Evolutionary conservation across 345 rosid species (phyloP), one percentile per base, ranked within the genome.

Genomic region (Linum usitatissimum): DNA sequence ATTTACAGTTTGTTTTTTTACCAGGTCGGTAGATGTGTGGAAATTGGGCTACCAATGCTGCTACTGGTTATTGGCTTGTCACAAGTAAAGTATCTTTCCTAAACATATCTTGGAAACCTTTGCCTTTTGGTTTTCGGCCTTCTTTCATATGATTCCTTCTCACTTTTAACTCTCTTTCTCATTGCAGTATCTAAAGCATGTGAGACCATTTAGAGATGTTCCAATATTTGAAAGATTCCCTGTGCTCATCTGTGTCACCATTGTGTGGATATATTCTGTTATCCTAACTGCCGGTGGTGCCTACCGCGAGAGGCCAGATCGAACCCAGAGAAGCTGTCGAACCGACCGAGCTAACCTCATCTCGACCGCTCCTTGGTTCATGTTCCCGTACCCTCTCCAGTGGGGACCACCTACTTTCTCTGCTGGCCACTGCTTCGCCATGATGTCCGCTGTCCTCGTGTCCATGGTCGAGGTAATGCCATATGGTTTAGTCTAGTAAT

Each of bases 321-420:
- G 7, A 53, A 73, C 76, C 55, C 76, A 73, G 53, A 17, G 7
- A 14, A 73, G 72, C 64, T 73, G 76, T 62, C 69, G 76, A 20
- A 73, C 76, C 20, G 76, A 73, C 63, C 68, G 64, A 65, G 72
- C 72, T 18, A 55, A 73, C 55, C 71, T 73, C 49, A 64, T 73
- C 64, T 64, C 72, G 21, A 60, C 66, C 13, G 76, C 76, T 36
- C 76, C 76, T 10, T 73, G 76, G 76, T 73, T 73, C 67, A 73
- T 59, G 66, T 73, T 73, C 59, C 76, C 76, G 18, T 73, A 73
- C 49, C 76, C 76, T 55, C 65, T 73, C 66, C 72, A 73, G 57
- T 73, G 76, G 76, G 76, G 76, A 0, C 76, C 76, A 0, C 76
- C 76, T 8, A 73, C 76, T 13, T 73, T 73, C 68, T 73, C 76